A percentile compares a stretch with the other conserved stretches of the same genome.
Evolutionary conservation across 1,284 basidiomycete species (phyloP).

Genomic region (Neonothopanus nambi): DNA sequence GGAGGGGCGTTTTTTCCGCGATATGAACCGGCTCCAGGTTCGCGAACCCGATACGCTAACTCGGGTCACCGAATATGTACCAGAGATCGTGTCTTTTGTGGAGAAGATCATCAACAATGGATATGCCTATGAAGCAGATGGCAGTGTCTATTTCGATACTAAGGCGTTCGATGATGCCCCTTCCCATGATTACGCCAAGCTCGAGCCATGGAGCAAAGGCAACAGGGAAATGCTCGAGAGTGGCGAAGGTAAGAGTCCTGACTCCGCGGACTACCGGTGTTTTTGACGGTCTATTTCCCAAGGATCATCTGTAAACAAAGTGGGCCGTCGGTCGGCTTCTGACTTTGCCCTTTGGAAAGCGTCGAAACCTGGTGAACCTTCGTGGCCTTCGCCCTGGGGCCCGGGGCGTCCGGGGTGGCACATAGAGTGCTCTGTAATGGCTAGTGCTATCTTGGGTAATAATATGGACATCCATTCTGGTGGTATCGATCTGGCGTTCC

Average conservation of each 20-base stretch:
- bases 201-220: conserved; percentile 94
- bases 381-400: conserved; percentile 97
- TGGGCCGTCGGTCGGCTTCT: conserved; percentile 64
- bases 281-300: conserved; percentile 40
- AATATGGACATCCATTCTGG: conserved; percentile 99
- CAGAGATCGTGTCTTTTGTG: conserved; percentile 92
- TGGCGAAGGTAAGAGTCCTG: conserved; percentile 77
- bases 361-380: conserved; percentile 96
- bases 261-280: neutral
- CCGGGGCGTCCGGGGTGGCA: conserved; percentile 98
- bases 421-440: conserved; percentile 99
- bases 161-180: conserved; percentile 78
- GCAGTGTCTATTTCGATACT: conserved; percentile 96
- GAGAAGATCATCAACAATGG: conserved; percentile 87
- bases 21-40: conserved; percentile 89
- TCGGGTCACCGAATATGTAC: conserved; percentile 96
- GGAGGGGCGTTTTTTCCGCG: conserved; percentile 90
- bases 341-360: conserved; percentile 99
- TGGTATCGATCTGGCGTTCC: conserved; percentile 96
- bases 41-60: conserved; percentile 90
- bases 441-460: conserved; percentile 87
- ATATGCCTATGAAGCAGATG: conserved; percentile 87
- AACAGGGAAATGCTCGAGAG: conserved; percentile 90
- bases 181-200: conserved; percentile 86
- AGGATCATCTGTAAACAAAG: conserved; percentile 48